Evolutionary conservation across 176 grass and related monocot genomes (phyloP), one percentile per base, ranked within the genome.

Genomic region (Saccharum officinarum): DNA sequence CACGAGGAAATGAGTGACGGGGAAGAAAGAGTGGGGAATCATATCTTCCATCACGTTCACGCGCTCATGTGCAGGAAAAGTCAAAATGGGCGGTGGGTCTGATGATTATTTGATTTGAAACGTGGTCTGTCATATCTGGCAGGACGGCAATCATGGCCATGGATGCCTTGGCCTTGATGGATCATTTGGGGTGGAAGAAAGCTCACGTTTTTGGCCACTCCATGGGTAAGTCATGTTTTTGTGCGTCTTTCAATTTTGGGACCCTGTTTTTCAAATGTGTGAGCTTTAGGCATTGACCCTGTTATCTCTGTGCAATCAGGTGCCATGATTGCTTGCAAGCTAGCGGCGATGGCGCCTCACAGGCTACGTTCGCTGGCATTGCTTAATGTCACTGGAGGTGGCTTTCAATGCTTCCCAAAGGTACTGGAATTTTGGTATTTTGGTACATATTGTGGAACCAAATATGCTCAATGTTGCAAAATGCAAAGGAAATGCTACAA

Each of bases 121-220:
- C 67, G 71, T 10, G 40, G 14, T 12, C 47, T 38, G 15, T 23
- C 46, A 5, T 86, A 25, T 65, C 26, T 87, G 77, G 72, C 94
- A 99, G 97, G 84, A 96, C 97, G 59, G 75, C 67, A 22, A 99
- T 94, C 90, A 97, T 99, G 97, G 97, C 97, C 4, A 88, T 75
- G 73, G 97, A 99, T 79, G 76, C 97, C 10, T 73, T 99, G 45
- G 92, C 97, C 55, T 40, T 99, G 78, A 84, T 99, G 90, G 94
- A 99, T 79, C 97, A 94, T 91, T 52, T 99, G 45, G 92, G 97
- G 37, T 99, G 97, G 97, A 97, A 92, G 88, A 97, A 97, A 74
- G 92, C 92, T 39, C 97, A 99, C 76, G 94, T 99, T 16, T 97
- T 99, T 46, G 97, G 97, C 42, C 97, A 99, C 67, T 99, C 97